Percentiles rank a stretch among this genome's conserved stretches.
phyloP scores from a whole-genome alignment of 2,329 filamentous ascomycete species.

The Bipolaris victoriae region DNA sequence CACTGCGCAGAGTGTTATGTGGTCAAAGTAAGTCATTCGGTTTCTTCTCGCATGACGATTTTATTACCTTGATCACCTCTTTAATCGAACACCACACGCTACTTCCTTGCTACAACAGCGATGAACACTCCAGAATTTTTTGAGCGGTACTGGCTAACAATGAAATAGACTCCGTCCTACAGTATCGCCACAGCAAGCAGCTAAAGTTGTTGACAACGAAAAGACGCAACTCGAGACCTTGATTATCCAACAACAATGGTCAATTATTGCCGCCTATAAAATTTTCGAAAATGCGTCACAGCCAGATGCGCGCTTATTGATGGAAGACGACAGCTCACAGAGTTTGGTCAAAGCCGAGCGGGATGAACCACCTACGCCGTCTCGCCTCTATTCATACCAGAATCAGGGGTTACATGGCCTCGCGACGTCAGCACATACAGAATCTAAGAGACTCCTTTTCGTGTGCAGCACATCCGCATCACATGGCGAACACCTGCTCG shows the following conservation, averaged over 20 bases:
- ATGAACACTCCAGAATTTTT: background rate
- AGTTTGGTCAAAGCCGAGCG: slow-evolving; percentile 25
- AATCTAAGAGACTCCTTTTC: slow-evolving; percentile 31
- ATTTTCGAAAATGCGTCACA: slow-evolving; percentile 25
- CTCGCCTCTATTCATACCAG: slow-evolving; percentile 38
- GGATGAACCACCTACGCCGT: slow-evolving; percentile 23
- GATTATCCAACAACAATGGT: slow-evolving; percentile 50
- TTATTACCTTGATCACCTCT: no score
- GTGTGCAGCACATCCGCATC: slow-evolving; percentile 33
- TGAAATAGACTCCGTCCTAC: slow-evolving; percentile 35
- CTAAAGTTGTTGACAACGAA: slow-evolving; percentile 44
- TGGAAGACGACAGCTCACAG: slow-evolving; percentile 40
- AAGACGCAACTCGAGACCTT: slow-evolving; percentile 46
- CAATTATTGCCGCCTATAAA: slow-evolving; percentile 36
- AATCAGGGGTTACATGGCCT: slow-evolving; percentile 35
- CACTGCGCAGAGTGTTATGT: slow-evolving; percentile 47
- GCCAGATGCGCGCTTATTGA: slow-evolving; percentile 28
- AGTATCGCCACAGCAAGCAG: slow-evolving; percentile 41
- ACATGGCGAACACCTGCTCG: slow-evolving; percentile 36
- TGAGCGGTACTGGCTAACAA: slow-evolving; percentile 3
- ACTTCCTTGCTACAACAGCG: background rate
- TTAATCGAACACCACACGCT: no score
- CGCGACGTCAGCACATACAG: slow-evolving; percentile 25
- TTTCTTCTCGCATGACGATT: background rate
- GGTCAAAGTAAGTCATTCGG: slow-evolving; percentile 42